phyloP scores from a whole-genome alignment of 2,329 filamentous ascomycete genomes.

The Hypoxylon sp. region DNA sequence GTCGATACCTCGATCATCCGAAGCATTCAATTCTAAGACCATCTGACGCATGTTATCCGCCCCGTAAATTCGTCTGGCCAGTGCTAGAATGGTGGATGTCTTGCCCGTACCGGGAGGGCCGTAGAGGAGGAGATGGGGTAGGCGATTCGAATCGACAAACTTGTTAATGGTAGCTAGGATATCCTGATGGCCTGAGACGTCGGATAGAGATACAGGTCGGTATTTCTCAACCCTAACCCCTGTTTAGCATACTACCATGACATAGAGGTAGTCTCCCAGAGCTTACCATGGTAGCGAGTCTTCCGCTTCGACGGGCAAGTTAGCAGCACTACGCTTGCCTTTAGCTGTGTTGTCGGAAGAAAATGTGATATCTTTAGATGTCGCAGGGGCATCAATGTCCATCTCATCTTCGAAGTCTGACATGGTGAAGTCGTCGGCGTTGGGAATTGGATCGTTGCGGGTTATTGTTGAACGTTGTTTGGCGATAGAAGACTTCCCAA shows the following conservation, averaged over 20 bases:
- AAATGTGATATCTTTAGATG: conserved; percentile 72
- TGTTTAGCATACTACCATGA: conserved; percentile 54
- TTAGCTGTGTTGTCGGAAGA: conserved; percentile 82
- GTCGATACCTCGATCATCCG: conserved; percentile 96
- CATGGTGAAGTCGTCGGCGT: conserved; percentile 58
- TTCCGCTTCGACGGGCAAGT: conserved; percentile 92
- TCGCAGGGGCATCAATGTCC: conserved; percentile 69
- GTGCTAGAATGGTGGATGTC: conserved; percentile 94
- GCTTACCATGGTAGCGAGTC: conserved; percentile 91
- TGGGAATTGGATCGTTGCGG: background rate
- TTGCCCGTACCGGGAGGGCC: conserved; percentile 97
- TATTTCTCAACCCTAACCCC: conserved; percentile 89
- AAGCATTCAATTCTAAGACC: conserved; percentile 97
- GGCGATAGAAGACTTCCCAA: background rate
- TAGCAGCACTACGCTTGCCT: conserved; percentile 92
- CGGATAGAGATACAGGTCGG: conserved; percentile 86
- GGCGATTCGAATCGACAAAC: conserved; percentile 92
- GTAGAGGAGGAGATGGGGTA: conserved; percentile 96
- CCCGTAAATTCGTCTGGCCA: conserved; percentile 94
- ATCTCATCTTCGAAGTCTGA: conserved; percentile 74
- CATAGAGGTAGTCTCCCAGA: conserved; percentile 33
- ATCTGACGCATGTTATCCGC: conserved; percentile 94
- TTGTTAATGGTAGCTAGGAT: conserved; percentile 98
- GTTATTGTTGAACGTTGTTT: background rate
- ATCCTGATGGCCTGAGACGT: conserved; percentile 97